A percentile compares a stretch with the other conserved stretches of the same genome.
phyloP scores from a whole-genome alignment of 2,329 filamentous ascomycete genomes.

The Aspergillus sp. region DNA sequence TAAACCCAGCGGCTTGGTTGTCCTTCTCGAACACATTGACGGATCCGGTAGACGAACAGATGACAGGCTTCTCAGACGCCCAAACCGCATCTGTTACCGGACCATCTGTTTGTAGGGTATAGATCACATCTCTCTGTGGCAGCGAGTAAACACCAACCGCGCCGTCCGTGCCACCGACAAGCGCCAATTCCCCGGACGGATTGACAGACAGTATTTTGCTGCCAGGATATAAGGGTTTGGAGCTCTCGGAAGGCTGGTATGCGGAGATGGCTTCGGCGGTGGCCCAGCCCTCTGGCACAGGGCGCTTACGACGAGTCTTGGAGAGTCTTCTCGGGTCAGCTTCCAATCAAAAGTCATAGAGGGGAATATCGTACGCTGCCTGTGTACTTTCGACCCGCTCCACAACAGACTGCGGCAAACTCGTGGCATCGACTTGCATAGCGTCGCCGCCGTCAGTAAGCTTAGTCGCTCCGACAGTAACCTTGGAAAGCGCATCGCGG shows the following conservation, averaged over 20 bases:
- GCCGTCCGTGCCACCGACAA: constrained; percentile 67
- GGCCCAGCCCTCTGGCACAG: constrained; percentile 76
- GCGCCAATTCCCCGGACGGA: constrained; percentile 54
- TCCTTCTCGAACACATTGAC: constrained; percentile 73
- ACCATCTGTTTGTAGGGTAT: constrained; percentile 54
- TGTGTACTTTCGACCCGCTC: constrained; percentile 72
- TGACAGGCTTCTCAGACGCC: constrained; percentile 56
- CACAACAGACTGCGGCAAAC: constrained; percentile 61
- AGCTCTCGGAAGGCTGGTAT: constrained; percentile 46
- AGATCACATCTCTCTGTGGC: constrained; percentile 63
- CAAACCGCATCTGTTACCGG: constrained; percentile 57
- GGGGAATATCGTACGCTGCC: constrained; percentile 52
- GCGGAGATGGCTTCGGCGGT: constrained; percentile 60
- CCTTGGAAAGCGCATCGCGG: constrained; percentile 73
- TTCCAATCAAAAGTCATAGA: constrained; percentile 5
- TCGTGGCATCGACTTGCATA: constrained; percentile 84
- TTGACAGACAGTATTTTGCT: constrained; percentile 50
- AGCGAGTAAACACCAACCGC: constrained; percentile 71
- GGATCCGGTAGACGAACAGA: constrained; percentile 64
- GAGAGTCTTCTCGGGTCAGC: constrained; percentile 54
- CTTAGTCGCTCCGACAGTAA: constrained; percentile 58
- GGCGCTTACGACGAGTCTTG: constrained; percentile 79
- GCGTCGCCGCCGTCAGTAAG: constrained; percentile 57
- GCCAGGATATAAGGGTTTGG: constrained; percentile 52
- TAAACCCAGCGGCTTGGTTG: constrained; percentile 57